Evolutionary conservation across 805 yeast species (phyloP).

Genomic region (Candida piceae): DNA sequence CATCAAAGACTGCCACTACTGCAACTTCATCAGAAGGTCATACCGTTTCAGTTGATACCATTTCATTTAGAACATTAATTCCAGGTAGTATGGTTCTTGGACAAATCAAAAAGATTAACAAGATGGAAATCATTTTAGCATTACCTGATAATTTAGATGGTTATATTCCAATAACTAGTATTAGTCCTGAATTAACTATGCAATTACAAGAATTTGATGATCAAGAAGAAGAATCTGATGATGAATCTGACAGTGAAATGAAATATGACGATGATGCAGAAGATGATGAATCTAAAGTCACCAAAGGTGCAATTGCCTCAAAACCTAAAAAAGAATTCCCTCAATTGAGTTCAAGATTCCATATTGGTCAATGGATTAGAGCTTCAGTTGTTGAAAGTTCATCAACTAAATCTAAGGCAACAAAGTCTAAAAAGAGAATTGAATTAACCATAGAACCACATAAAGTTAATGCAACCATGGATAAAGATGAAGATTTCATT

Average conservation of each 20-base stretch:
- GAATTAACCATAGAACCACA: conserved; percentile 72
- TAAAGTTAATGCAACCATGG: conserved; percentile 55
- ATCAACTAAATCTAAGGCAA: conserved; percentile 30
- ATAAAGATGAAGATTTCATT: conserved; percentile 57
- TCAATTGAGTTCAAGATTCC: conserved; percentile 46
- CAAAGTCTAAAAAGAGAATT: conserved; percentile 51
- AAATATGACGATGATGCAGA: conserved; percentile 26
- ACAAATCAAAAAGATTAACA: conserved; percentile 57
- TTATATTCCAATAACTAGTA: conserved; percentile 65
- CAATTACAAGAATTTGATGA: conserved; percentile 55
- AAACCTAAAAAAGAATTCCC: conserved; percentile 45
- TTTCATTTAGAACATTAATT: conserved; percentile 55
- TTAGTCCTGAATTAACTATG: conserved; percentile 58
- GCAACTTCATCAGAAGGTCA: conserved; percentile 25
- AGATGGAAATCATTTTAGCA: conserved; percentile 61
- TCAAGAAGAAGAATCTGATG: conserved; percentile 34
- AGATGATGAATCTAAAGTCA: conserved; percentile 28
- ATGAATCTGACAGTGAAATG: conserved; percentile 9
- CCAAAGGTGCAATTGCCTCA: conserved; percentile 15
- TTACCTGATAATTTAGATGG: conserved; percentile 81
- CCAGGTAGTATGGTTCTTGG: conserved; percentile 78
- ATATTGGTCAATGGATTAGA: conserved; percentile 79
- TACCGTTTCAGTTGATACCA: conserved; percentile 50
- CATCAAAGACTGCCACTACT: conserved; percentile 21
- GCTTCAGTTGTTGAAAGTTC: conserved; percentile 62